These are phyloP conservation scores for Scheffersomyces spartinae DNA, from an alignment of 805 yeast species.

Conservation along the genomic window DNA sequence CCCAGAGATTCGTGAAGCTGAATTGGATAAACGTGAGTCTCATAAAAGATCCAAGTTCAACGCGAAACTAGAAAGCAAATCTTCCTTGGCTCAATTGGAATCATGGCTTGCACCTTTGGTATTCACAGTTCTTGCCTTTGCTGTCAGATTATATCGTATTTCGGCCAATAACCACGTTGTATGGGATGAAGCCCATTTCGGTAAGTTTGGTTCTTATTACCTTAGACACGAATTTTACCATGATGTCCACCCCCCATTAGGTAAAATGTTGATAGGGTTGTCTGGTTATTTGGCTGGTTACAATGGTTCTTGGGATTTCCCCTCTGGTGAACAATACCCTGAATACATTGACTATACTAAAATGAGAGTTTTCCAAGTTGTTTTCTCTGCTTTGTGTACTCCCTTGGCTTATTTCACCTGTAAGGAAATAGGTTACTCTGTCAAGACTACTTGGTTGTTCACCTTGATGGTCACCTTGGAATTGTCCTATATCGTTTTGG, in stretches of 20 bases:
- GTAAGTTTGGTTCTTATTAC: slow-evolving; percentile 90
- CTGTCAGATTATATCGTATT: slow-evolving; percentile 64
- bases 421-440: slow-evolving; percentile 60
- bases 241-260: slow-evolving; percentile 96
- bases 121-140: slow-evolving; percentile 60
- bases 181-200: slow-evolving; percentile 98
- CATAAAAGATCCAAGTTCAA: no score
- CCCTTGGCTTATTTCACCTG: slow-evolving; percentile 83
- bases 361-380: slow-evolving; percentile 84
- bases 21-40: no score
- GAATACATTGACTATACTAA: slow-evolving; percentile 65
- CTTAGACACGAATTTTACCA: slow-evolving; percentile 81
- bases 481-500: slow-evolving; percentile 71
- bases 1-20: no score
- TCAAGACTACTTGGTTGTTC: slow-evolving; percentile 65
- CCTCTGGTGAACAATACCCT: slow-evolving; percentile 70
- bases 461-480: slow-evolving; percentile 76
- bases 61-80: no score
- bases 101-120: slow-evolving; percentile 43
- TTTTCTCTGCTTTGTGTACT: slow-evolving; percentile 71
- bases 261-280: slow-evolving; percentile 83
- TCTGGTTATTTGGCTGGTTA: slow-evolving; percentile 81
- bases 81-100: slow-evolving; percentile 18
- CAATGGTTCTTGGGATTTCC: slow-evolving; percentile 83
- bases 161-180: slow-evolving; percentile 68